Evolutionary conservation across 495 filamentous ascomycete genomes (phyloP).

Genomic region (Tuber borchii): DNA sequence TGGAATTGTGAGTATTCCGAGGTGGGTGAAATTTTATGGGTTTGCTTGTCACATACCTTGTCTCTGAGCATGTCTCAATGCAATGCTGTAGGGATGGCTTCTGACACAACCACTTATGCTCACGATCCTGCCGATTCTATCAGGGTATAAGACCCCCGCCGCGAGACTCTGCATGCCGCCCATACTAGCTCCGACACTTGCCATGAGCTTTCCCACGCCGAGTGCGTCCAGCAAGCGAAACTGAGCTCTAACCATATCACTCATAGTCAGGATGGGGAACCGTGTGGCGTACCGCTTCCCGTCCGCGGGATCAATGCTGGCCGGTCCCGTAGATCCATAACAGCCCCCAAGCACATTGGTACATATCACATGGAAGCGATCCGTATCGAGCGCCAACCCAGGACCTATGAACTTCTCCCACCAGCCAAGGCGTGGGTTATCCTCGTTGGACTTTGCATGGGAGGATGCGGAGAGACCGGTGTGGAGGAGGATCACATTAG

Average conservation of each 20-base stretch:
- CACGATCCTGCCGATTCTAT: conserved; percentile 71
- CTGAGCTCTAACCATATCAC: conserved; percentile 96
- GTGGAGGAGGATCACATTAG: conserved; percentile 86
- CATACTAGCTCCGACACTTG: conserved; percentile 94
- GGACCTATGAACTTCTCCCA: conserved; percentile 99
- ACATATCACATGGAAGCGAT: conserved; percentile 89
- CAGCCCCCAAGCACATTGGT: conserved; percentile 96
- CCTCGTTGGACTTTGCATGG: conserved; percentile 81
- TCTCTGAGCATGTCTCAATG: conserved; percentile 96
- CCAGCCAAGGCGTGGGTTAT: conserved; percentile 86
- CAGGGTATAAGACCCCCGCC: conserved; percentile 78
- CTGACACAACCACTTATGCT: conserved; percentile 90
- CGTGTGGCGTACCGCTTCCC: conserved; percentile 85
- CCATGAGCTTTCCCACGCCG: conserved; percentile 73
- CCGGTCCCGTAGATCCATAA: conserved; percentile 90
- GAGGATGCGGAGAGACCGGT: conserved; percentile 93
- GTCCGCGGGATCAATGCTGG: conserved; percentile 80
- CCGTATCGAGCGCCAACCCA: conserved; percentile 74
- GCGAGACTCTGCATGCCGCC: conserved; percentile 96
- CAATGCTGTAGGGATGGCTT: conserved; percentile 96
- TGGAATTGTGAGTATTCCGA: not conserved
- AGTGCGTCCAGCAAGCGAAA: conserved; percentile 80
- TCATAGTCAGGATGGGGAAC: conserved; percentile 92
- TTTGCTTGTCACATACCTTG: conserved; percentile 49
- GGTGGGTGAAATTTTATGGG: not conserved